Percentiles rank a stretch among this genome's conserved stretches.
phyloP scores from a whole-genome alignment of 768 basidiomycete genomes.

The Leccinum rimulosum region DNA sequence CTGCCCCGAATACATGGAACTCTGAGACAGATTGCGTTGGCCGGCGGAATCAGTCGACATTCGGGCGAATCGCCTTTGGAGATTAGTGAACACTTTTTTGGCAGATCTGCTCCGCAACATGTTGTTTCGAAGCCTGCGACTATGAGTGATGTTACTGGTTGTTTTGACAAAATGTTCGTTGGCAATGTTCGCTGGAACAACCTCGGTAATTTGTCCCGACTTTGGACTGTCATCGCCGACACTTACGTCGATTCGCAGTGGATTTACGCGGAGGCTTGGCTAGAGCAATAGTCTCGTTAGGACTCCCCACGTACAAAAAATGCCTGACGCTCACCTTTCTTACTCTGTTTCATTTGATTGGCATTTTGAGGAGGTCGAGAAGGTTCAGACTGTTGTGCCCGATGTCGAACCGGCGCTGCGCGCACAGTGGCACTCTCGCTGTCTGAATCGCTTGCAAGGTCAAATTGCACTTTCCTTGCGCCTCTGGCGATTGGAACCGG shows the following conservation, averaged over 20 bases:
- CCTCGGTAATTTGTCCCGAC: conserved; percentile 1
- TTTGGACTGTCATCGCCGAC: not conserved
- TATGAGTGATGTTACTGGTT: not conserved
- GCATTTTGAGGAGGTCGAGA: not conserved
- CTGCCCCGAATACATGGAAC: not conserved
- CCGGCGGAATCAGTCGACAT: conserved; percentile 19
- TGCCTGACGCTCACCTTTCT: conserved; percentile 4
- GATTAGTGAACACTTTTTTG: conserved; percentile 5
- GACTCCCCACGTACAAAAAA: not conserved
- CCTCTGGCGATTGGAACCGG: not conserved
- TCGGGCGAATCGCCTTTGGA: conserved; percentile 13
- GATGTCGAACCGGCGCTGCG: conserved; percentile 6
- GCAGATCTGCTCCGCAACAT: conserved; percentile 5
- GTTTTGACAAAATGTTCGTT: conserved; percentile 8
- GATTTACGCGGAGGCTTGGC: conserved; percentile 7
- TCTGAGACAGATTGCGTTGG: conserved; percentile 1
- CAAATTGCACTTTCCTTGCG: conserved; percentile 19
- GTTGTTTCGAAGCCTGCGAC: not conserved
- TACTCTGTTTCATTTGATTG: conserved; percentile 1
- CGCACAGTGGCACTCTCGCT: conserved; percentile 17
- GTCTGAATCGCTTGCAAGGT: conserved; percentile 6
- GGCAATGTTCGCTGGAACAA: conserved; percentile 9
- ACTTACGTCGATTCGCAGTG: conserved; percentile 15
- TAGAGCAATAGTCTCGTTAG: not conserved
- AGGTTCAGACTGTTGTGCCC: not conserved